phyloP scores from a whole-genome alignment of 139 green algal genomes.

The Haematococcus sp. region DNA sequence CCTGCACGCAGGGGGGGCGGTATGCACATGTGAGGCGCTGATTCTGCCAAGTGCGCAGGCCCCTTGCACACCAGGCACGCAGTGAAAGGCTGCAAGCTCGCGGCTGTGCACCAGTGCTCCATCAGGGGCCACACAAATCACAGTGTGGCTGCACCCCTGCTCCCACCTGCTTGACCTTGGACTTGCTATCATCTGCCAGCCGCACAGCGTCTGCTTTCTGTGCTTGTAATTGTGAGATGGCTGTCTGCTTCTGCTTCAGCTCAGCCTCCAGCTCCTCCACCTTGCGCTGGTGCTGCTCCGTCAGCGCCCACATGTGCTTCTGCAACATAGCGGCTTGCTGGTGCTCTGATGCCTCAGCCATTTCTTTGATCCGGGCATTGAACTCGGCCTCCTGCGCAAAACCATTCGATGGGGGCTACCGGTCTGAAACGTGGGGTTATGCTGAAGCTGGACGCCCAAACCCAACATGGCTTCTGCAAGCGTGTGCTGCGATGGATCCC shows the following conservation, averaged over 20 bases:
- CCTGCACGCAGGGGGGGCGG: neutral
- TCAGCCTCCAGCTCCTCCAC: conserved; percentile 29
- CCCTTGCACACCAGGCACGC: too few species aligned
- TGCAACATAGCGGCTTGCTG: conserved; percentile 12
- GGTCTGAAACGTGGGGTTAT: too few species aligned
- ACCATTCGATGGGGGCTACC: too few species aligned
- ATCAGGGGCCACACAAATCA: too few species aligned
- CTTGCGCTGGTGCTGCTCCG: conserved; percentile 15
- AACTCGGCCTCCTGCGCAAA: neutral
- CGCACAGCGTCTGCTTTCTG: neutral
- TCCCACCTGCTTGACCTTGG: conserved; percentile 10
- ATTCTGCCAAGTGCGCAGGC: too few species aligned
- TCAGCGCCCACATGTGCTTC: conserved; percentile 18
- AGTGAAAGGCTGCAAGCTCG: too few species aligned
- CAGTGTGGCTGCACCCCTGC: too few species aligned
- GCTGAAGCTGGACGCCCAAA: too few species aligned
- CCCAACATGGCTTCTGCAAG: too few species aligned
- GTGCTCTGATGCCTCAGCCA: neutral
- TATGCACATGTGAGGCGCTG: too few species aligned
- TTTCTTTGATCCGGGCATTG: neutral
- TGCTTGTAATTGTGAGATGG: conserved; percentile 5
- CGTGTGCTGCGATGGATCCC: too few species aligned
- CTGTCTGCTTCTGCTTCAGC: conserved; percentile 16
- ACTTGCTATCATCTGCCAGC: neutral
- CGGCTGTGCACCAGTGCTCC: too few species aligned